Conservation (phyloP, 768 basidiomycete genomes). For the Astraeus odoratus region DNA sequence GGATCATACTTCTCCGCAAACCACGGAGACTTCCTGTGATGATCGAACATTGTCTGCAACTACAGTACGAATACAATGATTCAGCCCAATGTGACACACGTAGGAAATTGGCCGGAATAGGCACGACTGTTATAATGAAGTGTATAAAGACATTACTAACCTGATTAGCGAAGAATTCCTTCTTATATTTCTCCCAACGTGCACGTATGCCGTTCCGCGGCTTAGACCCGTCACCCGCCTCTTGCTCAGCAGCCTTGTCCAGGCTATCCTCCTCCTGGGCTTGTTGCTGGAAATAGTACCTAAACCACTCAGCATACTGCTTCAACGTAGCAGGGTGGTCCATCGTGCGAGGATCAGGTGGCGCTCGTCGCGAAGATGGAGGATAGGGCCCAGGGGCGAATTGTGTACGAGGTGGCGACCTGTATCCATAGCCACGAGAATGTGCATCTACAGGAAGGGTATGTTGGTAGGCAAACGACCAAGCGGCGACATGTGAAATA, state of each 20-base stretch:
- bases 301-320: slow-evolving; percentile 86
- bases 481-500: slow-evolving; percentile 30
- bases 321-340: slow-evolving; percentile 78
- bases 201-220: slow-evolving; percentile 78
- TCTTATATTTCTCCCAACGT: slow-evolving; percentile 92
- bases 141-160: slow-evolving; percentile 45
- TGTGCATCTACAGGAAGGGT: slow-evolving; percentile 45
- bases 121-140: slow-evolving; percentile 8
- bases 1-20: slow-evolving; percentile 95
- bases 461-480: slow-evolving; percentile 5
- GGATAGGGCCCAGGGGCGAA: slow-evolving; percentile 31
- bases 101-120: slow-evolving; percentile 8
- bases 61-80: slow-evolving; percentile 41
- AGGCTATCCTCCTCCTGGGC: slow-evolving; percentile 77
- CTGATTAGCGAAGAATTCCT: slow-evolving; percentile 82
- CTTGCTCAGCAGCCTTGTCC: slow-evolving; percentile 79
- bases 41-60: slow-evolving; percentile 94
- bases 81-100: slow-evolving; percentile 16
- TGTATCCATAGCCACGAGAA: slow-evolving; percentile 56
- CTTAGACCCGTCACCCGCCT: slow-evolving; percentile 75
- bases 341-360: slow-evolving; percentile 73
- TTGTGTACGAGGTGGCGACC: slow-evolving; percentile 59
- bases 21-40: slow-evolving; percentile 94
- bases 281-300: slow-evolving; percentile 65
- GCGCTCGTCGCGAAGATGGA: slow-evolving; percentile 49